Evolutionary conservation across 2,329 filamentous ascomycete genomes (phyloP), one percentile per base, ranked within the genome.

Genomic region (Botryotinia globosa): DNA sequence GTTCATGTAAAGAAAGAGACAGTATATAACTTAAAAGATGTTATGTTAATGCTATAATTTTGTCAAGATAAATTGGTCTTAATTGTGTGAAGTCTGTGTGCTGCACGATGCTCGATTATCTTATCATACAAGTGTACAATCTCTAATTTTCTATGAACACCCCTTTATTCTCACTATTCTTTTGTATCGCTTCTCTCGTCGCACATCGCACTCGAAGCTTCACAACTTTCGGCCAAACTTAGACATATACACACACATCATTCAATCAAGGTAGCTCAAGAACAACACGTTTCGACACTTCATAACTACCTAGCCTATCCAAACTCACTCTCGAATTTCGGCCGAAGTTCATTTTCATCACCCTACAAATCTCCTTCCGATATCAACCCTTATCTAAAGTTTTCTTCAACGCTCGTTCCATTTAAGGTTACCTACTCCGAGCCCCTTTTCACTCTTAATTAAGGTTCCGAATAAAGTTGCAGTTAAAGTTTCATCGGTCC

Each of bases 11-110:
- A 14, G 18, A 6, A 18, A 14, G 18, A 22, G 44, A 51, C n/a
- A 1, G 4, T 29, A 14, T 64, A 64, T 51, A 48, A 39, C 10
- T 54, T 29, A 5, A 39, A 54, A 10, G 8, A n/a, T 54, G 32
- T 14, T 51, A 18, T 44, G 25, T n/a, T 37, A 32, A 25, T 9
- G 83, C 83, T 0, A 76, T 77, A 3, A 79, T 16, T 56, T 29
- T 32, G 14, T 29, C 4, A 29, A 18, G n/a, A 29, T 59, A 34
- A 58, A 34, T 59, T 22, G 6, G 14, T 56, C 14, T 56, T 8
- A 4, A 16, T 16, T 6, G 1, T 29, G 51, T 29, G n/a, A 18
- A n/a, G 0, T 54, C 2, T 7, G 6, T 54, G 2, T 54, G n/a
- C 51, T 29, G 51, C 4, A 29, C n/a, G n/a, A 54, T 54, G 12